Percentiles rank a stretch among this genome's conserved stretches.
These are phyloP conservation scores for Stylonectria norvegica DNA, from an alignment of 2,329 filamentous ascomycete genomes.

Conservation along the genomic window DNA sequence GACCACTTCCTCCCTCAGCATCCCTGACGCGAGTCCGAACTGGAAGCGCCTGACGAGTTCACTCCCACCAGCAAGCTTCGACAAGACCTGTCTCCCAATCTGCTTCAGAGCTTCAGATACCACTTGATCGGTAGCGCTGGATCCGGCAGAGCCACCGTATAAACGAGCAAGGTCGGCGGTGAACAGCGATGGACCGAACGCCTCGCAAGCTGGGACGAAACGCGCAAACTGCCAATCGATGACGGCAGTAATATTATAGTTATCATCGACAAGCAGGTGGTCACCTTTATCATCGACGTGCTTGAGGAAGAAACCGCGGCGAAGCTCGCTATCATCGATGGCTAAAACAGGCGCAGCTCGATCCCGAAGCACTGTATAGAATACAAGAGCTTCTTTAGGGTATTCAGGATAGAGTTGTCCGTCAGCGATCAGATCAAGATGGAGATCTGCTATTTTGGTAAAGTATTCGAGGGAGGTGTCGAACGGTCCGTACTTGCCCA, in stretches of 20 bases:
- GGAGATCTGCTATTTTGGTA: slow-evolving; percentile 6
- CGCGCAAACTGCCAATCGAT: slow-evolving; percentile 11
- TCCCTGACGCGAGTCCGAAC: slow-evolving; percentile 2
- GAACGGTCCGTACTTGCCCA: slow-evolving; percentile 4
- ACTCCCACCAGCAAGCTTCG: neutral
- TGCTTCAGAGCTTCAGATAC: neutral
- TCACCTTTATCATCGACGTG: slow-evolving; percentile 8
- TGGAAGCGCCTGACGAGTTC: neutral
- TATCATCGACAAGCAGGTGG: slow-evolving; percentile 4
- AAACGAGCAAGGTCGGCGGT: slow-evolving; percentile 4
- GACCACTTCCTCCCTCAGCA: neutral
- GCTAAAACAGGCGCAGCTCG: neutral
- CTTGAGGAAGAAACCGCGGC: slow-evolving; percentile 3
- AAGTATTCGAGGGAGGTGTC: neutral
- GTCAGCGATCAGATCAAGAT: slow-evolving; percentile 3
- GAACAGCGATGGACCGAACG: slow-evolving; percentile 6
- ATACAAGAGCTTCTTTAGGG: slow-evolving; percentile 3
- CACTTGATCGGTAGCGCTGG: neutral
- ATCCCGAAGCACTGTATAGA: slow-evolving; percentile 6
- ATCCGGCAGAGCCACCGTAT: neutral
- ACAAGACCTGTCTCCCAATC: neutral
- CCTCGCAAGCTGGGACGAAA: slow-evolving; percentile 8
- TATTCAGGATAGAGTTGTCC: slow-evolving; percentile 6
- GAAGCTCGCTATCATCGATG: neutral
- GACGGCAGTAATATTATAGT: slow-evolving; percentile 8